These are phyloP conservation scores for Globisporangium spiculum DNA, from an alignment of 352 stramenopile species.

Conservation along the genomic window DNA sequence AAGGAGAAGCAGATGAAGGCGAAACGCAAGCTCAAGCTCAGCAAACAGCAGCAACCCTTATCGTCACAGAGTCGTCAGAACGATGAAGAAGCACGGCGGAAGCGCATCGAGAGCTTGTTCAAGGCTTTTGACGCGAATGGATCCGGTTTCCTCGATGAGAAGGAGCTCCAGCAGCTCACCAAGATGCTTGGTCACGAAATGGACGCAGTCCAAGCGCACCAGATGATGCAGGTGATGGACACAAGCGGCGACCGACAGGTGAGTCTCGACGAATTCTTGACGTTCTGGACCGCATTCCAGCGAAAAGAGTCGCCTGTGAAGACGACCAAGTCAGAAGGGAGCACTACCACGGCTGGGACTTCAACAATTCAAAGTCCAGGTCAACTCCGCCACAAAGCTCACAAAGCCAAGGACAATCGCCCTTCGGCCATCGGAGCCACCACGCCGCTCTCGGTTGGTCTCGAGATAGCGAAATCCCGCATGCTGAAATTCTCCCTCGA, in stretches of 20 bases:
- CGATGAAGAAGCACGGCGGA: slow-evolving; percentile 17
- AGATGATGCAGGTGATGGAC: slow-evolving; percentile 66
- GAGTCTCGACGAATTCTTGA: slow-evolving; percentile 61
- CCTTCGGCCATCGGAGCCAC: slow-evolving; percentile 19
- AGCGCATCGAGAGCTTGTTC: slow-evolving; percentile 48
- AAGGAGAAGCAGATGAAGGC: slow-evolving; percentile 35
- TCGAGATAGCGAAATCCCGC: slow-evolving; percentile 53
- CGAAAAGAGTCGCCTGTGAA: slow-evolving; percentile 19
- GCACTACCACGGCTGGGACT: neutral
- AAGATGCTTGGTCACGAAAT: slow-evolving; percentile 49
- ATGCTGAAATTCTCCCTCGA: slow-evolving; percentile 43
- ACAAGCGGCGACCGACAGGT: slow-evolving; percentile 53
- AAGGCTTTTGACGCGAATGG: slow-evolving; percentile 52
- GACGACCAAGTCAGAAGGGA: neutral
- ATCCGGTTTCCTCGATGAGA: slow-evolving; percentile 54
- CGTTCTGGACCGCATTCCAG: slow-evolving; percentile 68
- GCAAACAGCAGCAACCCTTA: slow-evolving; percentile 8
- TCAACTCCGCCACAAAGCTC: neutral
- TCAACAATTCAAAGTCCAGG: neutral
- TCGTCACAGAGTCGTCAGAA: neutral
- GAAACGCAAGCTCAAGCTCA: slow-evolving; percentile 30
- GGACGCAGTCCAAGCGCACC: slow-evolving; percentile 32
- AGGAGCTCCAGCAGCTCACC: slow-evolving; percentile 45
- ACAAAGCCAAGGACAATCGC: neutral
- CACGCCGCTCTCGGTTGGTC: slow-evolving; percentile 35